Percentiles rank a stretch among this genome's conserved stretches.
Evolutionary conservation across 768 basidiomycete species (phyloP).

Genomic region (Multifurca ochricompacta): DNA sequence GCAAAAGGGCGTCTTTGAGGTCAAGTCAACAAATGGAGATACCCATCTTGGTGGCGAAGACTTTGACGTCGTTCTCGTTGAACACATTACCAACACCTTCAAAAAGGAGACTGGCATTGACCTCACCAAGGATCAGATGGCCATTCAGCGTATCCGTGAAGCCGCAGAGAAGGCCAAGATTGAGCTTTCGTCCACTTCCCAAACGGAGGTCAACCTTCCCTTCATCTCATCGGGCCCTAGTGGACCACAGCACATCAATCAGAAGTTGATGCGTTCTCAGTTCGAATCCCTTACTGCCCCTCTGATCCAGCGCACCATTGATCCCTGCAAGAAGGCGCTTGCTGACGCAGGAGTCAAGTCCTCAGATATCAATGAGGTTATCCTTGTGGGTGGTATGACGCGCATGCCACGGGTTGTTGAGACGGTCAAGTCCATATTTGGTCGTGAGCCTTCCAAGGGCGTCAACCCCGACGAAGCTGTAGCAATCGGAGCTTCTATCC

Average conservation of each 20-base stretch:
- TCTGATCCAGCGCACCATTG: slow-evolving; percentile 83
- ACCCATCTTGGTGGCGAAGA: slow-evolving; percentile 96
- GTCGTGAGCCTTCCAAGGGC: slow-evolving; percentile 95
- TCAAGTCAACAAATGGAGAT: slow-evolving; percentile 99
- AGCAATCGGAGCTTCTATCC: slow-evolving; percentile 95
- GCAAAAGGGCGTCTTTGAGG: slow-evolving; percentile 99
- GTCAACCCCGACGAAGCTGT: slow-evolving; percentile 99
- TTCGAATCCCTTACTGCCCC: slow-evolving; percentile 81
- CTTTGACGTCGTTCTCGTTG: slow-evolving; percentile 87
- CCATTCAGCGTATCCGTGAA: slow-evolving; percentile 97
- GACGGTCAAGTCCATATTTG: slow-evolving; percentile 90
- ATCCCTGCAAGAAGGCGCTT: slow-evolving; percentile 98
- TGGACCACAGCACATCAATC: slow-evolving; percentile 97
- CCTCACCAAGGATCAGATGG: slow-evolving; percentile 83
- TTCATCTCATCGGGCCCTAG: slow-evolving; percentile 96
- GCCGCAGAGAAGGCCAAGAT: slow-evolving; percentile 99
- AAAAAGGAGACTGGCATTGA: slow-evolving; percentile 86
- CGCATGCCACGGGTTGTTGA: slow-evolving; percentile 96
- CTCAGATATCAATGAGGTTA: slow-evolving; percentile 91
- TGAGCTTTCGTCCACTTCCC: slow-evolving; percentile 87
- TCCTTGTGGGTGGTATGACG: slow-evolving; percentile 97
- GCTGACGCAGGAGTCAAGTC: slow-evolving; percentile 88
- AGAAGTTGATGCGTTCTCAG: slow-evolving; percentile 78
- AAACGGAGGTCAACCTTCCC: slow-evolving; percentile 96
- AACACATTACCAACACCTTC: slow-evolving; percentile 83